A percentile compares a stretch with the other conserved stretches of the same genome.
Evolutionary conservation across 73 alveolate genomes (phyloP).

Genomic region (Symbiodinium natans): DNA sequence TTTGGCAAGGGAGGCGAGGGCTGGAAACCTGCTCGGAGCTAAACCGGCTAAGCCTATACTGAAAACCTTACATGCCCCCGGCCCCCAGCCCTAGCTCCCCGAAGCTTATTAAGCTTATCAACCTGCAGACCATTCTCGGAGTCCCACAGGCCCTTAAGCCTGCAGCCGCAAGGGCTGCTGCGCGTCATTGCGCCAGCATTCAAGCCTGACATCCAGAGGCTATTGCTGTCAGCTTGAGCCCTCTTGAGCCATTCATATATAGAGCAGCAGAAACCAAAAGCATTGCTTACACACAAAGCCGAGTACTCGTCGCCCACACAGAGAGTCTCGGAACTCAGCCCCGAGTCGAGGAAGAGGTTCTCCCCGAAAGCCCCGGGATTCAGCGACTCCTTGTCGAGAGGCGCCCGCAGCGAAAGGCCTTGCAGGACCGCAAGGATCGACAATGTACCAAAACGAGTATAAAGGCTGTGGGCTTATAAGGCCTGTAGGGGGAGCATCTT

Average conservation of each 20-base stretch:
- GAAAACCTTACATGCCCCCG: too few species aligned
- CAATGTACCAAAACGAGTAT: too few species aligned
- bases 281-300: background rate
- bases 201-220: background rate
- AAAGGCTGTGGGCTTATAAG: too few species aligned
- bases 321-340: background rate
- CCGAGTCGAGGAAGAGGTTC: too few species aligned
- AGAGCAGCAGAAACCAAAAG: background rate
- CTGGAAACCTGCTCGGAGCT: slow-evolving; percentile 36
- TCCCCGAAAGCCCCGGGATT: slow-evolving; percentile 58
- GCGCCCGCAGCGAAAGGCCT: background rate
- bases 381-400: background rate
- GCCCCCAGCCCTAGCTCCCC: too few species aligned
- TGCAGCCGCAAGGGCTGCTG: slow-evolving; percentile 19
- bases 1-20: slow-evolving; percentile 38
- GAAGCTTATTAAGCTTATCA: too few species aligned
- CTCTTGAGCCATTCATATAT: background rate
- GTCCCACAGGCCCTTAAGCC: background rate
- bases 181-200: slow-evolving; percentile 5
- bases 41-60: background rate
- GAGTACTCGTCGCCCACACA: slow-evolving; percentile 43
- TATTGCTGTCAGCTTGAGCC: background rate
- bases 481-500: too few species aligned
- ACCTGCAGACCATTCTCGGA: too few species aligned
- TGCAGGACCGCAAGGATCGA: too few species aligned